phyloP scores from a whole-genome alignment of 495 filamentous ascomycete genomes.

The Elasticomyces elasticus region DNA sequence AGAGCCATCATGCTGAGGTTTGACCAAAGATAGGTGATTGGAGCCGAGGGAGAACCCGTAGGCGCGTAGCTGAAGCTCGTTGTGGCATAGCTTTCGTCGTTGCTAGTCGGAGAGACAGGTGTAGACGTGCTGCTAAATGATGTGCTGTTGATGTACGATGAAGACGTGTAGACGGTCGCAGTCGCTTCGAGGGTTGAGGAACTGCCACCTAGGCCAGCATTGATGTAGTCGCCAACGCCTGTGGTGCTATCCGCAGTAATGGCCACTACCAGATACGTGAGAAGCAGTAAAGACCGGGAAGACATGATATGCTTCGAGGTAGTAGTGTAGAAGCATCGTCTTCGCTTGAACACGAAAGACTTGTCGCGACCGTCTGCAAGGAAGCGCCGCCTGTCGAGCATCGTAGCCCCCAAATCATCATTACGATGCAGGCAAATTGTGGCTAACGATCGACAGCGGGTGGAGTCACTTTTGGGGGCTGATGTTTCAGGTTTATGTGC shows the following conservation, averaged over 20 bases:
- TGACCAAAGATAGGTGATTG: background rate
- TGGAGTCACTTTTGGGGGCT: no score
- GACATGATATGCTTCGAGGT: background rate
- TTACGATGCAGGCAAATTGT: no score
- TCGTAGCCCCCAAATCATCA: no score
- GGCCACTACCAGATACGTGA: background rate
- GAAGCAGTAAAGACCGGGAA: background rate
- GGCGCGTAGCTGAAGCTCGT: background rate
- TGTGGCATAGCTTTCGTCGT: background rate
- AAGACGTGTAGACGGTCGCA: background rate
- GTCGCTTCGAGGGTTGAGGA: background rate
- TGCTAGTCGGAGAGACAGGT: no score
- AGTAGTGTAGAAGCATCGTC: no score
- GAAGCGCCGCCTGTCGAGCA: no score
- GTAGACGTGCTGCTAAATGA: background rate
- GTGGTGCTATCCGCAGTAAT: background rate
- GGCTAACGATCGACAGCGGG: no score
- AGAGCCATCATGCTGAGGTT: background rate
- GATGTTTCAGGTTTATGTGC: background rate
- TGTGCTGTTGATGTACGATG: background rate
- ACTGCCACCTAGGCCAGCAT: background rate
- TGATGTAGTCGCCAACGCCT: conserved; percentile 4
- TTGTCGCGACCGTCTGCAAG: no score
- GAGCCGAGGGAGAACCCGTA: background rate
- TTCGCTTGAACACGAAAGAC: no score